Evolutionary conservation across 495 filamentous ascomycete species (phyloP), one percentile per base, ranked within the genome.

Genomic region (Hypoxylon perforatum): DNA sequence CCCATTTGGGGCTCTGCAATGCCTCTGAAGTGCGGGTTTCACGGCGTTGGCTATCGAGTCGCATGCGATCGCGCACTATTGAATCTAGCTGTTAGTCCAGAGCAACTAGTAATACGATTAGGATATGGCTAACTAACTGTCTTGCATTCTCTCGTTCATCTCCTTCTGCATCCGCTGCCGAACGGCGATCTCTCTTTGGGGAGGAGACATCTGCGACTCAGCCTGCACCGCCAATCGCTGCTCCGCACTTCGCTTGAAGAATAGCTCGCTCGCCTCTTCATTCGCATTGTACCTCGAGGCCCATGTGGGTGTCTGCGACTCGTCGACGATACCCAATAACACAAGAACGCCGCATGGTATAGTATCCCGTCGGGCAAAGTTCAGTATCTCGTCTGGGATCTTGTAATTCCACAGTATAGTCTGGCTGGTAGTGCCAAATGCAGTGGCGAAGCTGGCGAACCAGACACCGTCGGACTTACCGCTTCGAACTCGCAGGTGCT

Each of bases 341-440:
- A 87, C 86, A 33, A 90, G 76, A 48, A 90, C 76, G 28, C 87
- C 88, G 76, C 86, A 89, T 2, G 88, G 88, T 3, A 90, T 77
- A 6, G 82, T 83, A 42, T 84, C 82, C 14, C 77, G 78, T 4
- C 80, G 77, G 14, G 83, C 74, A 52, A 89, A 84, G 4, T 75
- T 50, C 1, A 86, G 67, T 36, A 88, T 77, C 28, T 79, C 75
- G 44, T 82, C 77, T 1, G 87, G 84, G 57, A 88, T 86, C 54
- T 82, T 78, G 76, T 85, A 88, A 69, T 81, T 85, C 86, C 86
- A 89, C 21, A 89, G 78, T 17, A 85, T 77, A 6, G 81, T 82
- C 76, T 85, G 78, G 57, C 71, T 76, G 35, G 79, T 74, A 21
- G 84, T 85, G 17, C 81, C 79, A 52, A 82, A 78, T 0, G 86